These are phyloP conservation scores for Xerocomus nothofagi DNA, from an alignment of 1,284 basidiomycete species.

Conservation along the genomic window DNA sequence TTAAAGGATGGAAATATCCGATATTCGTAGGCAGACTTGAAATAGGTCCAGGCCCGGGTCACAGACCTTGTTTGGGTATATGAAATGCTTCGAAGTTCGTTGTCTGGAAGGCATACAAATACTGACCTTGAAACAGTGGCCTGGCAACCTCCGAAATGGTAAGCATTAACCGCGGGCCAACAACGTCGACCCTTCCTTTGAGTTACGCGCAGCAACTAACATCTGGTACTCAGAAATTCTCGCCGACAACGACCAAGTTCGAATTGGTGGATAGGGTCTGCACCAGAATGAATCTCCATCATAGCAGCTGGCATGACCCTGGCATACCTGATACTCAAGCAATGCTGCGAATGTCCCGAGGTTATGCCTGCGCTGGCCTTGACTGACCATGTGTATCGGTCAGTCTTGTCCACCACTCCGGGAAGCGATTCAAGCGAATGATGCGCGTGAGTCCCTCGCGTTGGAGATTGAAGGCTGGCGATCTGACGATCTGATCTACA, in stretches of 20 bases:
- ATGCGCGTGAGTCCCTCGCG: not conserved
- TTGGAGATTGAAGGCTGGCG: not conserved
- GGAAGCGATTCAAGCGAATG: not conserved
- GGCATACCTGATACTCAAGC: not conserved
- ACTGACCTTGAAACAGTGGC: not conserved
- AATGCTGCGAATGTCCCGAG: too few relatives aligned
- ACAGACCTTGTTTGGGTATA: not conserved
- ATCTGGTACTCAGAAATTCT: not conserved
- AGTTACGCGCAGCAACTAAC: not conserved
- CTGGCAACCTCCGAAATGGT: not conserved
- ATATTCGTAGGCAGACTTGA: not conserved
- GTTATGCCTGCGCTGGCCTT: not conserved
- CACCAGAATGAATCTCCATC: not conserved
- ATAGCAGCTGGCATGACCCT: not conserved
- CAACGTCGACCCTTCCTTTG: not conserved
- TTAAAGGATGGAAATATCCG: not conserved
- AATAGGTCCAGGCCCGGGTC: not conserved
- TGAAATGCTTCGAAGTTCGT: not conserved
- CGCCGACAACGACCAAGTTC: not conserved
- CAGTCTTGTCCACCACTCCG: not conserved
- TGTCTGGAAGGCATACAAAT: not conserved
- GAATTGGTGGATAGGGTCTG: not conserved
- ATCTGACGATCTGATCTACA: constrained; percentile 1
- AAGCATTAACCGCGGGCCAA: not conserved
- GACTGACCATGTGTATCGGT: not conserved